These are phyloP conservation scores for Chondrostereum purpureum DNA, from an alignment of 1,284 basidiomycete genomes.

Conservation along the genomic window DNA sequence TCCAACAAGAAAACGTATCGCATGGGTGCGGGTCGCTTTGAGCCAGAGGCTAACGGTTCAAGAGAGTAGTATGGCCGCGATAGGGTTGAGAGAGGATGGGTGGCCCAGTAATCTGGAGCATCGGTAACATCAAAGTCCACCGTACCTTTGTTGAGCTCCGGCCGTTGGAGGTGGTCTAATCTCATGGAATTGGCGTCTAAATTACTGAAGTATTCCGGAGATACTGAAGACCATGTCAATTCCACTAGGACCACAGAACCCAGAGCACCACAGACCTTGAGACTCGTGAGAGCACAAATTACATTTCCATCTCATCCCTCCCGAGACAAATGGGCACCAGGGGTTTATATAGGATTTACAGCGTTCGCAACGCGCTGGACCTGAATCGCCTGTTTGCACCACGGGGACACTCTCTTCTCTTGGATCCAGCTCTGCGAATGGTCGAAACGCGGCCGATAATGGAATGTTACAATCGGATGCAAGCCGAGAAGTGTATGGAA, in stretches of 20 bases:
- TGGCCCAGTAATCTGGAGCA: conserved; percentile 84
- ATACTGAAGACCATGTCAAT: conserved; percentile 41
- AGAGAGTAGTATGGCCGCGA: conserved; percentile 45
- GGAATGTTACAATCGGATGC: conserved; percentile 83
- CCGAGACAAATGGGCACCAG: conserved; percentile 85
- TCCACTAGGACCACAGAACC: too few species aligned
- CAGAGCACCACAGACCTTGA: conserved; percentile 64
- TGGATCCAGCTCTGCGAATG: conserved; percentile 80
- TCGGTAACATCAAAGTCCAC: conserved; percentile 77
- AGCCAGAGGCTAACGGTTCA: conserved; percentile 38
- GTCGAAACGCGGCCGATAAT: conserved; percentile 82
- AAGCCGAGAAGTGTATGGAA: conserved; percentile 80
- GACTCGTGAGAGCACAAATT: conserved; percentile 86
- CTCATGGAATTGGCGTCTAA: conserved; percentile 78
- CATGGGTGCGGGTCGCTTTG: conserved; percentile 62
- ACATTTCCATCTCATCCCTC: conserved; percentile 87
- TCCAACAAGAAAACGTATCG: conserved; percentile 89
- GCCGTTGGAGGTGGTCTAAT: conserved; percentile 77
- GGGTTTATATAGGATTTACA: conserved; percentile 95
- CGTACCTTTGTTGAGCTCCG: conserved; percentile 88
- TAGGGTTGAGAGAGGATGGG: conserved; percentile 52
- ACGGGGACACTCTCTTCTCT: conserved; percentile 80
- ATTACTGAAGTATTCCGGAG: conserved; percentile 80
- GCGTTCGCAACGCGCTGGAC: conserved; percentile 81
- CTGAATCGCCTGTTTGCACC: conserved; percentile 58